Percentiles rank a stretch among this genome's conserved stretches.
phyloP scores from a whole-genome alignment of 352 stramenopile species.

The Phytopythium sindhum region DNA sequence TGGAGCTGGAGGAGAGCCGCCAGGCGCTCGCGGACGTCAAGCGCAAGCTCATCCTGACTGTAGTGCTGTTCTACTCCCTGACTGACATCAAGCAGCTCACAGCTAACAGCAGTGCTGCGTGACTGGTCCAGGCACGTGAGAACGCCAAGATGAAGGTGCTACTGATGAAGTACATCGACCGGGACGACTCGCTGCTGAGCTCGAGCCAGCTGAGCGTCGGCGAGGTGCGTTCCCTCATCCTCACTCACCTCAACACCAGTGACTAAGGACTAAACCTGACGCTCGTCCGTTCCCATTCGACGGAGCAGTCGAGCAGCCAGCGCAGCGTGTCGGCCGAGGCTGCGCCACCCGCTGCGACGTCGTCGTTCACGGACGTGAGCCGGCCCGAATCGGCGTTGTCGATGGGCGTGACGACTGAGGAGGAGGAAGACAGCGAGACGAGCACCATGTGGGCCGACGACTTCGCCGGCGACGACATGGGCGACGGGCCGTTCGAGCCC shows the following conservation, averaged over 20 bases:
- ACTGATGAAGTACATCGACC: conserved; percentile 86
- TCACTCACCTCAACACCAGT: neutral
- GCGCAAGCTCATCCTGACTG: conserved; percentile 64
- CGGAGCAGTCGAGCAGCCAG: conserved; percentile 24
- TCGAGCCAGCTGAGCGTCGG: conserved; percentile 68
- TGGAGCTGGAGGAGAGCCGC: conserved; percentile 48
- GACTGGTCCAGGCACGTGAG: conserved; percentile 48
- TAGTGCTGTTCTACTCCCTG: conserved; percentile 10
- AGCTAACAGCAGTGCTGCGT: neutral
- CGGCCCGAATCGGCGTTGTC: conserved; percentile 20
- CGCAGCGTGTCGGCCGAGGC: neutral
- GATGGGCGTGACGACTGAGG: conserved; percentile 44
- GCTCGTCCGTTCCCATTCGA: neutral
- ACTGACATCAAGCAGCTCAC: neutral
- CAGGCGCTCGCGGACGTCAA: conserved; percentile 49
- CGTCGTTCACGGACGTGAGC: conserved; percentile 11
- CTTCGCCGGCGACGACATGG: conserved; percentile 29
- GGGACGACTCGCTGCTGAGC: conserved; percentile 74
- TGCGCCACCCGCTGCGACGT: neutral
- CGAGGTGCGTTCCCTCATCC: conserved; percentile 17
- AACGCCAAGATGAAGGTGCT: conserved; percentile 87
- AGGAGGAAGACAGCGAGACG: conserved; percentile 55
- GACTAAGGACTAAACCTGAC: neutral
- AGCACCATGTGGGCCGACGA: conserved; percentile 57
- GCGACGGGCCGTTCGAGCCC: conserved; percentile 27